These are phyloP conservation scores for Closterium sp. DNA, from an alignment of 139 green algal species.

Conservation along the genomic window DNA sequence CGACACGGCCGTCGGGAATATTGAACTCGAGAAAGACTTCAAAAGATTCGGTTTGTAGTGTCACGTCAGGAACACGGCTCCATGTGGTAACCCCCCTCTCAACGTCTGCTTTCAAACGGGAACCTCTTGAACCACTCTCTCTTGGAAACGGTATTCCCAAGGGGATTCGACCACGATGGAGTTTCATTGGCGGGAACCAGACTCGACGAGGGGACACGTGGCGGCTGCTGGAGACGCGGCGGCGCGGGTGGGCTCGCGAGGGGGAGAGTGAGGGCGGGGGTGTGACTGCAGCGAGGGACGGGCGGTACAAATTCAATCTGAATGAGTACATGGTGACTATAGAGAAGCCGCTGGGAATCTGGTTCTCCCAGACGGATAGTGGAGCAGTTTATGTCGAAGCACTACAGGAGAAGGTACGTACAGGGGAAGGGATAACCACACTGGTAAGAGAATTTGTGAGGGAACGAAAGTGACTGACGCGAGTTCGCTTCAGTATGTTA, in stretches of 20 bases:
- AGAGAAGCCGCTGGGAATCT: constrained; percentile 42
- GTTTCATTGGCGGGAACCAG: neutral
- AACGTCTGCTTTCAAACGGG: no score
- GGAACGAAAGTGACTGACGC: no score
- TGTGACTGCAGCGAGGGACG: neutral
- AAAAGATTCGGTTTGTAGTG: neutral
- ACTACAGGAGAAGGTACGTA: constrained; percentile 12
- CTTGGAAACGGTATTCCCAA: neutral
- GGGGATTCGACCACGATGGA: neutral
- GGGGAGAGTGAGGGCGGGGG: neutral
- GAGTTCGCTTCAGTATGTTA: neutral
- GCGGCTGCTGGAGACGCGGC: neutral
- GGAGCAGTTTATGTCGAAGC: constrained; percentile 39
- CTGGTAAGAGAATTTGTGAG: no score
- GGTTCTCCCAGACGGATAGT: constrained; percentile 18
- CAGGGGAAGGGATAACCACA: no score
- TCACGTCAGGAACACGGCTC: neutral
- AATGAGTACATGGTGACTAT: constrained; percentile 52
- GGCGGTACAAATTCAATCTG: constrained; percentile 44
- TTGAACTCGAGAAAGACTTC: neutral
- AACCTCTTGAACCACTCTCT: neutral
- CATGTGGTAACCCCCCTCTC: neutral
- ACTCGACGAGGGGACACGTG: neutral
- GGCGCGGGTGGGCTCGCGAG: neutral
- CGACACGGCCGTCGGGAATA: neutral